Evolutionary conservation across 495 filamentous ascomycete species (phyloP).

Genomic region (Annulohypoxylon maeteangense): DNA sequence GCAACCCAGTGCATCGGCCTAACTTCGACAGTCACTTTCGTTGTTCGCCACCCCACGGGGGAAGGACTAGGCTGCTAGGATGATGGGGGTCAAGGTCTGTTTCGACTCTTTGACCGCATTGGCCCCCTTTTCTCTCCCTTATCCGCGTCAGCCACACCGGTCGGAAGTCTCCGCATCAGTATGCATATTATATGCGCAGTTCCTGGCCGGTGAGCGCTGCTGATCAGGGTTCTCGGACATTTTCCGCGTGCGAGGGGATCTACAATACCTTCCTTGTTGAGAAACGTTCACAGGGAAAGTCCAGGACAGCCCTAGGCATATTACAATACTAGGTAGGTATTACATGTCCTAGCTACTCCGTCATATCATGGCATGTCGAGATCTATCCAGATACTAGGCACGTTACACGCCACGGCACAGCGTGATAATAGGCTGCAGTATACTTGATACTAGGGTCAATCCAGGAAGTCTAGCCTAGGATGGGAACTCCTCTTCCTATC

Average conservation of each 20-base stretch:
- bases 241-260: slow-evolving; percentile 6
- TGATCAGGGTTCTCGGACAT: not conserved
- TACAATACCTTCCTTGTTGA: slow-evolving; percentile 6
- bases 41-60: not conserved
- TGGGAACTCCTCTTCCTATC: not conserved
- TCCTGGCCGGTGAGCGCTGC: slow-evolving; percentile 4
- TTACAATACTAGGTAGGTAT: slow-evolving; percentile 11
- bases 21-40: not conserved
- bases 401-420: not conserved
- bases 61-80: not conserved
- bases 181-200: not conserved
- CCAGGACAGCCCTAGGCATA: slow-evolving; percentile 28
- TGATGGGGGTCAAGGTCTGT: not conserved
- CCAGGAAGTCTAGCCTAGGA: not conserved
- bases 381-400: not conserved
- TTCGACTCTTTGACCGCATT: not conserved
- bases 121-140: not conserved
- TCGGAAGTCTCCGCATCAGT: not conserved
- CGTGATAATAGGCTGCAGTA: not conserved
- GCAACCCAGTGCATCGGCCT: not conserved
- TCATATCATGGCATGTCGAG: not conserved
- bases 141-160: slow-evolving; percentile 2
- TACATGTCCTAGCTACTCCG: not conserved
- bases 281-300: not conserved
- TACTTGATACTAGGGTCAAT: slow-evolving; percentile 1